Conservation (phyloP, 352 stramenopile species). For the Globisporangium apiculatum region DNA sequence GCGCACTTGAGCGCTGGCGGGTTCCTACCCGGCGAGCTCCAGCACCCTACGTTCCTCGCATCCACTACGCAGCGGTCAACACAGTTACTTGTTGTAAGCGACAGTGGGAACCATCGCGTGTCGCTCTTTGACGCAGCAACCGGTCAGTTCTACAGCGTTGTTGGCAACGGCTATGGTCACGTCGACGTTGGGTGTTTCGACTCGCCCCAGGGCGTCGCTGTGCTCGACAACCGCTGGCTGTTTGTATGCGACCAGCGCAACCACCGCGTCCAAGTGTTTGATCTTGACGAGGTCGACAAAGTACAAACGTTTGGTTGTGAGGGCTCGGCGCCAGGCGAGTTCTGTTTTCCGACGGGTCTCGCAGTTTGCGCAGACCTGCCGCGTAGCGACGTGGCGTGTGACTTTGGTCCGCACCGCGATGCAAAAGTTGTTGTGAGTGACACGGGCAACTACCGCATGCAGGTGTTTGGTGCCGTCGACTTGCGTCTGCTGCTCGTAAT, state of each 20-base stretch:
- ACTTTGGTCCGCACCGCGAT: slow-evolving; percentile 39
- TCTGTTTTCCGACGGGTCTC: slow-evolving; percentile 40
- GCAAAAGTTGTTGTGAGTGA: slow-evolving; percentile 50
- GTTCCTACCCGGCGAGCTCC: slow-evolving; percentile 40
- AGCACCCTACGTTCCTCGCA: slow-evolving; percentile 38
- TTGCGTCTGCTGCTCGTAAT: slow-evolving; percentile 24
- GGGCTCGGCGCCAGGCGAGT: slow-evolving; percentile 24
- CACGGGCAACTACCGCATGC: slow-evolving; percentile 43
- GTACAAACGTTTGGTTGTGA: slow-evolving; percentile 24
- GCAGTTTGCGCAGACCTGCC: slow-evolving; percentile 36
- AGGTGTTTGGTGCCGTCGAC: slow-evolving; percentile 29
- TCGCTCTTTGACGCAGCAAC: slow-evolving; percentile 40
- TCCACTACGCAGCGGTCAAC: slow-evolving; percentile 3
- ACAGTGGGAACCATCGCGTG: slow-evolving; percentile 56
- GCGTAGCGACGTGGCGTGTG: slow-evolving; percentile 19
- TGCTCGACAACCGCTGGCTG: slow-evolving; percentile 31
- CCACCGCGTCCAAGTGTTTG: slow-evolving; percentile 57
- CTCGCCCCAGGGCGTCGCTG: slow-evolving; percentile 44
- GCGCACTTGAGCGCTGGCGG: slow-evolving; percentile 37
- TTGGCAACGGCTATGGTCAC: slow-evolving; percentile 54
- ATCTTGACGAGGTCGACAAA: slow-evolving; percentile 18
- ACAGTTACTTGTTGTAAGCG: slow-evolving; percentile 31
- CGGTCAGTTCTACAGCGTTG: slow-evolving; percentile 25
- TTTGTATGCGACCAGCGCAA: slow-evolving; percentile 65
- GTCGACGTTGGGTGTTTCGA: slow-evolving; percentile 31